Base-by-base conservation (phyloP, 78 protist species). In the Chrysochromulina tobinii region DNA sequence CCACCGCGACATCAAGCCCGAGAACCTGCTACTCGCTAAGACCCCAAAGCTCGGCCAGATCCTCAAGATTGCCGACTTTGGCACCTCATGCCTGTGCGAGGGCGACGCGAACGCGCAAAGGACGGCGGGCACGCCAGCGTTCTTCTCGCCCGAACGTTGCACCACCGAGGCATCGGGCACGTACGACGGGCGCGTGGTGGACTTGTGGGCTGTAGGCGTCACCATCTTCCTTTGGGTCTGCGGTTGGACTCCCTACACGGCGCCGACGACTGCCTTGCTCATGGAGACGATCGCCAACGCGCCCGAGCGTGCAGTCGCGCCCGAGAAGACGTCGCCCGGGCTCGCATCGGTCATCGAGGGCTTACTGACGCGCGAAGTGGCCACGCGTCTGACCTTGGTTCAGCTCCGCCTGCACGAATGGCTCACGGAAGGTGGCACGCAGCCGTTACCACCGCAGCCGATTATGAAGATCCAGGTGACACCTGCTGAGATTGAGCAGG, bases 111-210 rank as follows among this genome's bases (percentile, higher is more conserved):
- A 92, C 84, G 68, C 91, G 50, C 72, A 25, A 23, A 18, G 17
- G 23, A 84, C 93, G 15, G 90, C 68, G 1, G 97, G 97, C 17
- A 93, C 95, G 23, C 94, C 96, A 2, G 96, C 97, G 50, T 96
- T 94, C 89, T 0, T 89, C 14, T 84, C 96, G 12, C 97, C 97
- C 51, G 97, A 96, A 84, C 17, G 68, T 9, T 18, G 50, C 58
- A 0, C 7, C 11, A 27, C 3, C 38, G 59, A 2, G 20, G 7
- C 1, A 1, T 1, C 25, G 48, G 73, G 73, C 48, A 67, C 6
- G 58, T 94, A 55, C 90, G 3, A 27, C 64, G 93, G 93, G 18
- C 81, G 81, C 7, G 48, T 85, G 9, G 67, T 79, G 5, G 96
- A 94, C 72, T 25, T 94, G 25, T 94, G 94, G 94, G 93, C 96